Evolutionary conservation across 2,329 filamentous ascomycete genomes (phyloP).

Genomic region (Aspergillus versicolor): DNA sequence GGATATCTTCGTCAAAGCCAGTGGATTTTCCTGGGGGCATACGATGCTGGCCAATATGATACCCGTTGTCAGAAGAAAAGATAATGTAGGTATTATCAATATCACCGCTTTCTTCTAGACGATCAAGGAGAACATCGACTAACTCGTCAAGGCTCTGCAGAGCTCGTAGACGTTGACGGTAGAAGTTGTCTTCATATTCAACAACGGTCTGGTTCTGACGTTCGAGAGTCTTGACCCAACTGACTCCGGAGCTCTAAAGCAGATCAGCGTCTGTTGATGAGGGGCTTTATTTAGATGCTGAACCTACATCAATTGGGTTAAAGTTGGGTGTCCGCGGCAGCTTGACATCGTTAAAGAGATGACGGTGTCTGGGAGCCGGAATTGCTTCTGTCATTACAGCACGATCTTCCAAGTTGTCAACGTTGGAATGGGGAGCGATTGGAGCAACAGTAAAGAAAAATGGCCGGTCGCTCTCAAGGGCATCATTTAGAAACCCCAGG

Average conservation of each 20-base stretch:
- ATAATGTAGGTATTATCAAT: constrained; percentile 58
- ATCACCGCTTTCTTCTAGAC: constrained; percentile 40
- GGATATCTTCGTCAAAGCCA: constrained; percentile 38
- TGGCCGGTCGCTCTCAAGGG: constrained; percentile 53
- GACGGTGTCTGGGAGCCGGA: constrained; percentile 59
- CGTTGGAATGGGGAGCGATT: constrained; percentile 64
- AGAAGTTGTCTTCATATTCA: constrained; percentile 53
- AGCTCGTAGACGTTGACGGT: constrained; percentile 49
- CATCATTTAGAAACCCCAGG: constrained; percentile 61
- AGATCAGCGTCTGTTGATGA: no score
- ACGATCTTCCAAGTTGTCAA: not conserved
- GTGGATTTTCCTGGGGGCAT: constrained; percentile 58
- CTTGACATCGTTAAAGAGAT: constrained; percentile 59
- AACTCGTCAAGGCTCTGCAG: constrained; percentile 57
- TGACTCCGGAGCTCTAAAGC: constrained; percentile 34
- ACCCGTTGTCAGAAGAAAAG: constrained; percentile 60
- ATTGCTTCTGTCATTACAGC: constrained; percentile 47
- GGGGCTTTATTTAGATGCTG: constrained; percentile 35
- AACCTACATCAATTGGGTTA: constrained; percentile 29
- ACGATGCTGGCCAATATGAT: constrained; percentile 59
- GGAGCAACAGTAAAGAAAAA: constrained; percentile 69
- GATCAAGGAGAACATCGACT: constrained; percentile 44
- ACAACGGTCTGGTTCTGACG: constrained; percentile 47
- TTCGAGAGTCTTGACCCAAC: constrained; percentile 46
- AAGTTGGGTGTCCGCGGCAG: constrained; percentile 56